Evolutionary conservation across 2,329 filamentous ascomycete genomes (phyloP).

Genomic region (Fusarium sp.): DNA sequence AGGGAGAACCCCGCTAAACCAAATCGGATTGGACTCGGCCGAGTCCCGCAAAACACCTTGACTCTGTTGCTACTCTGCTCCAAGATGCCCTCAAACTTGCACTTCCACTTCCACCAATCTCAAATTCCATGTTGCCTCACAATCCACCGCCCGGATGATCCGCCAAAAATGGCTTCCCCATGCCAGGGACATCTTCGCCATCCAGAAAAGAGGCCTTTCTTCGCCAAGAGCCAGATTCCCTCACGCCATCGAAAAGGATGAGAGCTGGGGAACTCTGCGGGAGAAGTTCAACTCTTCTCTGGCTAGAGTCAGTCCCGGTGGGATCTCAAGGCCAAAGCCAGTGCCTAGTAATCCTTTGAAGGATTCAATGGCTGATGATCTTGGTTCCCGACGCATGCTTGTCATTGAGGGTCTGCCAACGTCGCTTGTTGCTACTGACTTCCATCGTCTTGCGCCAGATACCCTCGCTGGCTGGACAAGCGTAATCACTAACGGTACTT

Average conservation of each 20-base stretch:
- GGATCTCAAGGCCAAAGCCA: background rate
- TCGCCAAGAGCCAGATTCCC: background rate
- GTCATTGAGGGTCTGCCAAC: conserved; percentile 67
- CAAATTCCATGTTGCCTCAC: conserved; percentile 28
- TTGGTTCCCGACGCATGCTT: conserved; percentile 52
- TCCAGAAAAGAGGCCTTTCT: conserved; percentile 7
- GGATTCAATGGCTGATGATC: background rate
- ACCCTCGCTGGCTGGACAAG: conserved; percentile 75
- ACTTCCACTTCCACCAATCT: background rate
- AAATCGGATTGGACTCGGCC: conserved; percentile 17
- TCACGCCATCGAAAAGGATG: background rate
- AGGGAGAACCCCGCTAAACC: conserved; percentile 26
- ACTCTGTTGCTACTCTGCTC: background rate
- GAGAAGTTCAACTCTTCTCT: background rate
- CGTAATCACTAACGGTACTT: conserved; percentile 65
- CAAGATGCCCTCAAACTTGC: background rate
- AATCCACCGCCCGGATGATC: conserved; percentile 43
- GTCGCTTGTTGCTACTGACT: conserved; percentile 73
- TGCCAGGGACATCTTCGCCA: conserved; percentile 33
- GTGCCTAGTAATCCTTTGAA: background rate
- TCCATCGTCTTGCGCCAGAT: conserved; percentile 71
- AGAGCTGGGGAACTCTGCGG: background rate
- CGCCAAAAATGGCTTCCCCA: conserved; percentile 42
- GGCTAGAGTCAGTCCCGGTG: background rate
- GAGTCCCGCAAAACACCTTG: conserved; percentile 13